A percentile compares a stretch with the other conserved stretches of the same genome.
Conservation (phyloP, 2,329 filamentous ascomycete species). For the Pseudopyrenochaeta lycopersici region DNA sequence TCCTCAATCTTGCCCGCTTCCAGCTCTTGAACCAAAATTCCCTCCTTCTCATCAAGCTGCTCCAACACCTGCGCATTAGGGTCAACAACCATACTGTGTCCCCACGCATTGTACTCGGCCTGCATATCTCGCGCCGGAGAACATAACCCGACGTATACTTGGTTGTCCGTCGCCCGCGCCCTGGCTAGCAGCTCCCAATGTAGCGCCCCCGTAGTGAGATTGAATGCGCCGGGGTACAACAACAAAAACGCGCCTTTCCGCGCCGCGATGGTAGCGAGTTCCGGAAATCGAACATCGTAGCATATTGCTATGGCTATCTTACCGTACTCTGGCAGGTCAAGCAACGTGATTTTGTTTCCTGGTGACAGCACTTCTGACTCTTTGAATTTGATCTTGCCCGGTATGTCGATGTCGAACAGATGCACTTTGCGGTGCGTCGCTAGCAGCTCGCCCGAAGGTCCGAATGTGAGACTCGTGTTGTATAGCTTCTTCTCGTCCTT, state of each 20-base stretch:
- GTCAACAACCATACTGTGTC: slow-evolving; percentile 88
- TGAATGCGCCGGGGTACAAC: slow-evolving; percentile 96
- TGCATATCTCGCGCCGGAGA: slow-evolving; percentile 83
- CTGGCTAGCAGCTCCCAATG: slow-evolving; percentile 89
- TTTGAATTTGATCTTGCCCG: slow-evolving; percentile 89
- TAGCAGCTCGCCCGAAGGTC: slow-evolving; percentile 79
- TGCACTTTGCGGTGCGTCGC: slow-evolving; percentile 92
- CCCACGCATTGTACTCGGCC: slow-evolving; percentile 87
- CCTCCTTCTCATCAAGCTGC: slow-evolving; percentile 81
- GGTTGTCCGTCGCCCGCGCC: slow-evolving; percentile 89
- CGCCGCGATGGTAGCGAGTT: slow-evolving; percentile 88
- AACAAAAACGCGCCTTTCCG: slow-evolving; percentile 86
- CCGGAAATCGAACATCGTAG: slow-evolving; percentile 97
- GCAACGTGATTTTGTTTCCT: slow-evolving; percentile 83
- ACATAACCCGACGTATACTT: slow-evolving; percentile 92
- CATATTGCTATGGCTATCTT: slow-evolving; percentile 90
- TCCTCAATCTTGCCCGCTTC: slow-evolving; percentile 53
- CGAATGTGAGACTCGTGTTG: slow-evolving; percentile 90
- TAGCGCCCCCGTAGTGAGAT: slow-evolving; percentile 87
- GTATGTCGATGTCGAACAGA: slow-evolving; percentile 97
- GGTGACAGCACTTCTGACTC: slow-evolving; percentile 90
- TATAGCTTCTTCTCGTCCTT: slow-evolving; percentile 73
- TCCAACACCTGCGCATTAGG: slow-evolving; percentile 84
- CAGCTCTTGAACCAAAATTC: slow-evolving; percentile 72
- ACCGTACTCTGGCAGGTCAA: slow-evolving; percentile 89